Evolutionary conservation across 495 filamentous ascomycete genomes (phyloP).

Genomic region (Paragyromitra xinjiangensis): DNA sequence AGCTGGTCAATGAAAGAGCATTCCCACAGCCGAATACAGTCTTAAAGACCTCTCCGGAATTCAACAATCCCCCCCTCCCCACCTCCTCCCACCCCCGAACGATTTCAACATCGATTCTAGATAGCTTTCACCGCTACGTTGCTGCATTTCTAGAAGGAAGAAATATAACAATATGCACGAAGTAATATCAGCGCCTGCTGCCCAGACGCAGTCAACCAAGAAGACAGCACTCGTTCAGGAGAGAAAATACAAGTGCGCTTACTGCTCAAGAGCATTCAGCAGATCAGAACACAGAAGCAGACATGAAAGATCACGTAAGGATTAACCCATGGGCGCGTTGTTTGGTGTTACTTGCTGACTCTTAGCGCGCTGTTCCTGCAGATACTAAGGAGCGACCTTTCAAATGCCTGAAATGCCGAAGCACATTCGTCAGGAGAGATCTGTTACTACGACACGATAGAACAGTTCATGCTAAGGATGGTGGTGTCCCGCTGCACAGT

Average conservation of each 20-base stretch:
- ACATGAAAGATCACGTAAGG: constrained; percentile 98
- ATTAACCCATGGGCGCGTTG: constrained; percentile 34
- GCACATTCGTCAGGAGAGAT: constrained; percentile 97
- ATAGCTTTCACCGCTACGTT: constrained; percentile 44
- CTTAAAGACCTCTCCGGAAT: constrained; percentile 56
- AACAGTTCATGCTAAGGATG: constrained; percentile 98
- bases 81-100: constrained; percentile 55
- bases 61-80: constrained; percentile 59
- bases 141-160: constrained; percentile 66
- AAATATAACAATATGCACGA: constrained; percentile 55
- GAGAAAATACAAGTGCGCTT: constrained; percentile 99
- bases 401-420: constrained; percentile 97
- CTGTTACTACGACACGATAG: constrained; percentile 95
- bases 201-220: constrained; percentile 68
- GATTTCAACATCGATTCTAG: constrained; percentile 60
- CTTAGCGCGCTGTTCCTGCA: constrained; percentile 59
- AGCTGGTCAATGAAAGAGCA: constrained; percentile 57
- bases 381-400: constrained; percentile 99
- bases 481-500: constrained; percentile 91
- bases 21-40: constrained; percentile 55
- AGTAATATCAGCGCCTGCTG: constrained; percentile 68
- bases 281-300: constrained; percentile 95
- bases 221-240: constrained; percentile 75
- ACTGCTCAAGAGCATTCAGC: constrained; percentile 96
- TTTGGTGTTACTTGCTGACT: constrained; percentile 46